phyloP scores from a whole-genome alignment of 2,329 filamentous ascomycete genomes.

The Sporothrix mexicana region DNA sequence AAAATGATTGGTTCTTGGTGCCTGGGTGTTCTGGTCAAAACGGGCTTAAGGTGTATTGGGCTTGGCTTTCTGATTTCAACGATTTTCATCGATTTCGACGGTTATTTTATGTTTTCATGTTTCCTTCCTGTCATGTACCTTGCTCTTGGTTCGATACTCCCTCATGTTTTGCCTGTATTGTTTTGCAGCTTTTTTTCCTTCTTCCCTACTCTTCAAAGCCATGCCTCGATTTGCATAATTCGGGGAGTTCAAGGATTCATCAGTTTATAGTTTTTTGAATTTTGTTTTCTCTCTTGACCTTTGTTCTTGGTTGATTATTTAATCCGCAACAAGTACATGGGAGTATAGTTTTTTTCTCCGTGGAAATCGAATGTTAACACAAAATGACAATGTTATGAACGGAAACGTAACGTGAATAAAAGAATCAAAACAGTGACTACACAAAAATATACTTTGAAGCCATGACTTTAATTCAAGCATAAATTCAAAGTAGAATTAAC shows the following conservation, averaged over 20 bases:
- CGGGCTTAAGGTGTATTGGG: neutral
- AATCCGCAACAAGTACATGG: too few relatives aligned
- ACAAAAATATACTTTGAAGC: too few relatives aligned
- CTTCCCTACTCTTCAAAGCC: neutral
- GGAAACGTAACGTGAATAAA: too few relatives aligned
- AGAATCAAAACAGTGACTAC: too few relatives aligned
- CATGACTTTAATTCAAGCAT: neutral
- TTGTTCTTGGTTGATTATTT: neutral
- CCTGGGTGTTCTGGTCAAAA: slow-evolving; percentile 4
- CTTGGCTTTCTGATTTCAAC: too few relatives aligned
- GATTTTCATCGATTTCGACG: too few relatives aligned
- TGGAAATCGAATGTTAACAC: too few relatives aligned
- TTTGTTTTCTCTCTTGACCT: neutral
- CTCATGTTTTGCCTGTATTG: neutral
- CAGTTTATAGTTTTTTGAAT: neutral
- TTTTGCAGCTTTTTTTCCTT: neutral
- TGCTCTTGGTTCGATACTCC: slow-evolving; percentile 25
- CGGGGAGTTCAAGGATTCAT: slow-evolving; percentile 17
- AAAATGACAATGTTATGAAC: too few relatives aligned
- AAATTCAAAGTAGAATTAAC: neutral
- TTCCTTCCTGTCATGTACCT: neutral
- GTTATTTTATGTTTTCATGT: neutral
- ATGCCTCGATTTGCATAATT: neutral
- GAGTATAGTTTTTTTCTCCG: too few relatives aligned
- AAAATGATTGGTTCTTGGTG: neutral